phyloP scores from a whole-genome alignment of 768 basidiomycete genomes.

The Fibroporia radiculosa region DNA sequence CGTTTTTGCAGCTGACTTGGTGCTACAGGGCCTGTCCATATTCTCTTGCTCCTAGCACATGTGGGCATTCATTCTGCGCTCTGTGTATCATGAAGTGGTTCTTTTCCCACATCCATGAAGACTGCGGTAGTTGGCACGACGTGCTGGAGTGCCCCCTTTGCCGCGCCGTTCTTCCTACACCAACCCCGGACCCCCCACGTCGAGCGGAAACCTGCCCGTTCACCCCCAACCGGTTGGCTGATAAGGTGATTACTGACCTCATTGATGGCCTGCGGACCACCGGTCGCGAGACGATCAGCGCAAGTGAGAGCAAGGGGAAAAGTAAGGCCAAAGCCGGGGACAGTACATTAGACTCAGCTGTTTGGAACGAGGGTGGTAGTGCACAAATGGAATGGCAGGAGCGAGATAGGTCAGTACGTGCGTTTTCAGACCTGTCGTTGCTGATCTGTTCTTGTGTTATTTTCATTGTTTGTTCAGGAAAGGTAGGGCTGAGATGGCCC shows the following conservation, averaged over 20 bases:
- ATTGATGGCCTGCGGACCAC: conserved; percentile 34
- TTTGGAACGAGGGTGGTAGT: conserved; percentile 47
- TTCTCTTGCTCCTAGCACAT: conserved; percentile 42
- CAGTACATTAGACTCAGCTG: conserved; percentile 29
- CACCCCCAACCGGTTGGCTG: conserved; percentile 52
- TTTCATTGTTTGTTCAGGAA: conserved; percentile 28
- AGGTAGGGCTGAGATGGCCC: conserved; percentile 49
- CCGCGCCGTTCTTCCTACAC: conserved; percentile 39
- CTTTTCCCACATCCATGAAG: conserved; percentile 56
- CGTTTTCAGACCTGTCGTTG: no score
- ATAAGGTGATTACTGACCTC: conserved; percentile 43
- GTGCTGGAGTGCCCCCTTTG: conserved; percentile 62
- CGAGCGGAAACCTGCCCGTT: conserved; percentile 49
- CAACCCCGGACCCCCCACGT: conserved; percentile 43
- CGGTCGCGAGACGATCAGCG: background rate
- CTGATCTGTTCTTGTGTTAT: background rate
- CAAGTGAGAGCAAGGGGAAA: background rate
- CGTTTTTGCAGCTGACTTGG: background rate
- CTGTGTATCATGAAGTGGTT: conserved; percentile 62
- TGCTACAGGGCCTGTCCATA: conserved; percentile 44
- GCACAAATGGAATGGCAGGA: conserved; percentile 49
- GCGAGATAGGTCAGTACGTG: conserved; percentile 40
- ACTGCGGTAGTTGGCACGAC: conserved; percentile 63
- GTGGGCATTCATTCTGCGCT: conserved; percentile 65
- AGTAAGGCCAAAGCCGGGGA: conserved; percentile 27